These are phyloP conservation scores for Ceratorhiza oryzae-sativae DNA, from an alignment of 1,284 basidiomycete species.

Conservation along the genomic window DNA sequence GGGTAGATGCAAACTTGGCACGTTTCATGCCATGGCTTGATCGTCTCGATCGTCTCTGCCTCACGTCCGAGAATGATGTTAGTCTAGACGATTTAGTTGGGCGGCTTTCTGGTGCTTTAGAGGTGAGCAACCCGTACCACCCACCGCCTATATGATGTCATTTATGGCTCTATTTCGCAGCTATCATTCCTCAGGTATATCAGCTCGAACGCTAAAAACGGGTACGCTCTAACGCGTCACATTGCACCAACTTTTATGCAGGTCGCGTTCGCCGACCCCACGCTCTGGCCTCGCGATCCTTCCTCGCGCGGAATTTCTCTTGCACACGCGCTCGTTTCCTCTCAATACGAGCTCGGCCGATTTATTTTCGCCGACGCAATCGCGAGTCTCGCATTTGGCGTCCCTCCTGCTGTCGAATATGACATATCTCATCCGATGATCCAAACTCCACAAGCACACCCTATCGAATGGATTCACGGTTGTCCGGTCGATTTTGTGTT, in stretches of 20 bases:
- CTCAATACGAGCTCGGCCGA: not conserved
- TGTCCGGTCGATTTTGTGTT: not conserved
- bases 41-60: not conserved
- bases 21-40: not conserved
- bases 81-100: not conserved
- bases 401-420: not conserved
- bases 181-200: not conserved
- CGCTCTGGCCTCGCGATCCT: not conserved
- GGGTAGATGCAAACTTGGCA: not conserved
- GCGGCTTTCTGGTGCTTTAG: conserved; percentile 8
- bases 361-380: not conserved
- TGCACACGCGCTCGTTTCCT: not conserved
- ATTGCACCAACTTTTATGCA: conserved; percentile 9
- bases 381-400: not conserved
- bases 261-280: not conserved
- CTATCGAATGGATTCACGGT: conserved; percentile 5
- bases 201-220: not conserved
- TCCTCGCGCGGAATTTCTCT: not conserved
- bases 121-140: not conserved
- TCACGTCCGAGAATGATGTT: not conserved
- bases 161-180: not conserved
- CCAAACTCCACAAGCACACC: not conserved
- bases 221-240: not conserved
- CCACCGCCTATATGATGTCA: too few species aligned
- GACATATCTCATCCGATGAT: not conserved